Base-by-base conservation (phyloP, 345 rosid genomes). In the Ceriops decandra region DNA sequence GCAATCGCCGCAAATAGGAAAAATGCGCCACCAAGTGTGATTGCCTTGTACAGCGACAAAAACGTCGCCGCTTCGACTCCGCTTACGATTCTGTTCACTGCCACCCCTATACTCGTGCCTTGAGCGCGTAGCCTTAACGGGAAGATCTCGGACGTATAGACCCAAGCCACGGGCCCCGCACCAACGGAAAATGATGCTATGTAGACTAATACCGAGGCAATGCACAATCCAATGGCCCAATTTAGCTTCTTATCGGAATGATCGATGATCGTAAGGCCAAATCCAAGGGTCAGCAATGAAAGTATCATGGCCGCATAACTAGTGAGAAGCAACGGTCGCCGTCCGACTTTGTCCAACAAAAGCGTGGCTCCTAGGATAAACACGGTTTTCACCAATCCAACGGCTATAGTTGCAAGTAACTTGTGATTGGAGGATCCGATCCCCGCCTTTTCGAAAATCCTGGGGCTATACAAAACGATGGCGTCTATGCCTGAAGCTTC, bases 121-220 rank as follows among this genome's bases (percentile, higher is more conserved):
- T 91, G 98, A 0, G 98, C 96, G 6, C 99, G 88, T 59, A 95
- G 78, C 73, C 83, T 65, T 72, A 95, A 69, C 6, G 99, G 99
- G 57, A 95, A 88, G n/a, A 95, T 88, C 85, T 95, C 99, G 0
- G 95, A 79, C 73, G 84, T 86, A 53, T 90, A 95, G 1, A 95
- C 96, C 90, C 93, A 87, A 1, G 96, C 64, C 22, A 91, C 80
- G 0, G 98, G 99, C 9, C 99, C 99, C 77, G 91, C 68, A 51
- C 99, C 99, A 1, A 91, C 90, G 0, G 98, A 92, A 69, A 95
- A 95, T 58, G 73, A 69, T 1, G 90, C 88, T 24, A 91, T 96
- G 69, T 72, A 87, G 4, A 85, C 73, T 53, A 95, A 63, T 17
- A 87, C 90, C 22, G 85, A 82, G 0, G 85, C 6, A 47, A 91